Evolutionary conservation across 2,329 filamentous ascomycete genomes (phyloP), one percentile per base, ranked within the genome.

Genomic region (Diaporthe sp.): DNA sequence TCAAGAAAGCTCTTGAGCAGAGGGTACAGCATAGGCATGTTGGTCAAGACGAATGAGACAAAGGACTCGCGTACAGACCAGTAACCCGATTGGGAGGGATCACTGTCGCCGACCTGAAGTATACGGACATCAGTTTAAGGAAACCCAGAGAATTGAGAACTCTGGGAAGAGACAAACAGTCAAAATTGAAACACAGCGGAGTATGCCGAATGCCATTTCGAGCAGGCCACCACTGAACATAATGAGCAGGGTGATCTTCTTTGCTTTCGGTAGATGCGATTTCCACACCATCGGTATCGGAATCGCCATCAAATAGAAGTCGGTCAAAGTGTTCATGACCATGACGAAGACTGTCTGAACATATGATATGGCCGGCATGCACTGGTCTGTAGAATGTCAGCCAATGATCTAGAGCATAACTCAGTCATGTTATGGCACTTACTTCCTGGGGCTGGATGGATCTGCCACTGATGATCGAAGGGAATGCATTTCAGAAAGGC

Each of bases 191-290:
- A 86, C 84, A 61, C 84, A 87, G 70, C 88, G 85, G 12, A 89
- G 79, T 73, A 88, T 86, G 1, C 87, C 87, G 40, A 86, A 86
- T 22, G 85, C 83, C 82, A 88, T 88, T 70, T 88, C 85, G 74
- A 89, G 86, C 13, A 87, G 79, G 4, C 86, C 87, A 42, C 87
- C 87, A 64, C 85, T 85, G 78, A 89, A 89, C 77, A 89, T 83
- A 19, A 86, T 45, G 13, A 88, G 79, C 17, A 89, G 82, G 52
- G 85, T 82, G 30, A 86, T 64, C 77, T 89, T 89, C 67, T 80
- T 82, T 50, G 74, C 76, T 71, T 80, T 80, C 17, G 82, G 83
- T 9, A 89, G 82, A 60, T 83, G 83, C 0, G 87, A 84, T 77
- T 83, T 84, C 82, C 86, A 87, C 2, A 89, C 81, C 77, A 89